A percentile compares a stretch with the other conserved stretches of the same genome.
Conservation (phyloP, 805 yeast species). For the Lipomyces starkeyi region DNA sequence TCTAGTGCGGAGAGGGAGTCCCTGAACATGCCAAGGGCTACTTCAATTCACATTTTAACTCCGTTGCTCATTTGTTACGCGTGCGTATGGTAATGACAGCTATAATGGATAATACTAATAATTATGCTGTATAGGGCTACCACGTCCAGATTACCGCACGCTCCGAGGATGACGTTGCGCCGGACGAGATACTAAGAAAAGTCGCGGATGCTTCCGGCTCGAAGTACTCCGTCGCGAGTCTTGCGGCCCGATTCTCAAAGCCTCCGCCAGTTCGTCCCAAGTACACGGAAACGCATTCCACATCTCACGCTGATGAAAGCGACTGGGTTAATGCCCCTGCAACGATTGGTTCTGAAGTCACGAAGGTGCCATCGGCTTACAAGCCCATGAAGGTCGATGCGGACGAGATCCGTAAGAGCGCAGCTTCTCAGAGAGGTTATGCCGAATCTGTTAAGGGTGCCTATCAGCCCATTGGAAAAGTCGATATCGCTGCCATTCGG, state of each 20-base stretch:
- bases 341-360: constrained; percentile 42
- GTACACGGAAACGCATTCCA: constrained; percentile 43
- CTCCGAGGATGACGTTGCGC: constrained; percentile 86
- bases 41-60: constrained; percentile 51
- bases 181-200: constrained; percentile 71
- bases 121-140: constrained; percentile 59
- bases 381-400: constrained; percentile 48
- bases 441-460: constrained; percentile 52
- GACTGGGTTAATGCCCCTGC: constrained; percentile 70
- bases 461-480: constrained; percentile 68
- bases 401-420: constrained; percentile 44
- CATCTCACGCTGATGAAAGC: constrained; percentile 52
- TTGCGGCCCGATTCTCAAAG: constrained; percentile 32
- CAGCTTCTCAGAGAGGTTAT: constrained; percentile 16
- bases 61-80: constrained; percentile 49
- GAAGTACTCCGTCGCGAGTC: constrained; percentile 66
- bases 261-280: constrained; percentile 47
- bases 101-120: constrained; percentile 32
- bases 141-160: constrained; percentile 98
- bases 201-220: constrained; percentile 96
- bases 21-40: constrained; percentile 59
- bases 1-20: constrained; percentile 85
- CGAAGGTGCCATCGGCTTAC: constrained; percentile 57
- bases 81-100: constrained; percentile 36
- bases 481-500: constrained; percentile 55